These are phyloP conservation scores for Podaxis sp. DNA, from an alignment of 768 basidiomycete species.

Conservation along the genomic window DNA sequence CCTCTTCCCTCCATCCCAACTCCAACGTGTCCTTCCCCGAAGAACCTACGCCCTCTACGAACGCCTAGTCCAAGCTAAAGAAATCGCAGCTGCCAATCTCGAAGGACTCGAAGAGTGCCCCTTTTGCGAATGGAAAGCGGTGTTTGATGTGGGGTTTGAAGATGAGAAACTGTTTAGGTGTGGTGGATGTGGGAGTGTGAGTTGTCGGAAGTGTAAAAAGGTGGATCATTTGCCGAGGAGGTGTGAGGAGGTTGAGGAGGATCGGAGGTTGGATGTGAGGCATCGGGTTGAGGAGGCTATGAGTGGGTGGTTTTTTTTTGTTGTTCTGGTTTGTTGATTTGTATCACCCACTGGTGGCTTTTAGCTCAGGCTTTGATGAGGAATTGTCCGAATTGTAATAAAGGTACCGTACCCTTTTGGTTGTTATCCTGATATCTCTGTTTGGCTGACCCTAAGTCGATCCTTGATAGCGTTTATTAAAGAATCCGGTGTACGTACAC, in stretches of 20 bases:
- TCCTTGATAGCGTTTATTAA: constrained; percentile 81
- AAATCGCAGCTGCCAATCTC: constrained; percentile 72
- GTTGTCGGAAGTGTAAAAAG: constrained; percentile 78
- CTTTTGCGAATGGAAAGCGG: constrained; percentile 81
- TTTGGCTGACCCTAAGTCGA: background rate
- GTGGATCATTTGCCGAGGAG: constrained; percentile 81
- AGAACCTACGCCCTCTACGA: constrained; percentile 71
- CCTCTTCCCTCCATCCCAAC: constrained; percentile 63
- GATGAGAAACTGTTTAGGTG: constrained; percentile 60
- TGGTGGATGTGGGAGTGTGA: constrained; percentile 67
- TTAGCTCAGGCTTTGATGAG: constrained; percentile 79
- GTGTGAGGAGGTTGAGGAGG: constrained; percentile 76
- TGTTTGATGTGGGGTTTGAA: constrained; percentile 54
- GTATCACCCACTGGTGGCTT: background rate
- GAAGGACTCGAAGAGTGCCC: constrained; percentile 88
- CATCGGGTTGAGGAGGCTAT: constrained; percentile 91
- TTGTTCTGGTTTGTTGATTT: constrained; percentile 5
- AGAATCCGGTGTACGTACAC: constrained; percentile 54
- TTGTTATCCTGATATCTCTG: background rate
- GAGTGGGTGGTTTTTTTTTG: constrained; percentile 45
- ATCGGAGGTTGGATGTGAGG: constrained; percentile 66
- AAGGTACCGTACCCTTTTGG: constrained; percentile 42
- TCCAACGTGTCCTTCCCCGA: constrained; percentile 58
- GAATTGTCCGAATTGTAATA: constrained; percentile 81
- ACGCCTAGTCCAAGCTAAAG: constrained; percentile 71